Percentiles rank a stretch among this genome's conserved stretches.
phyloP scores from a whole-genome alignment of 2,329 filamentous ascomycete species.

The Apiospora malaysiana region DNA sequence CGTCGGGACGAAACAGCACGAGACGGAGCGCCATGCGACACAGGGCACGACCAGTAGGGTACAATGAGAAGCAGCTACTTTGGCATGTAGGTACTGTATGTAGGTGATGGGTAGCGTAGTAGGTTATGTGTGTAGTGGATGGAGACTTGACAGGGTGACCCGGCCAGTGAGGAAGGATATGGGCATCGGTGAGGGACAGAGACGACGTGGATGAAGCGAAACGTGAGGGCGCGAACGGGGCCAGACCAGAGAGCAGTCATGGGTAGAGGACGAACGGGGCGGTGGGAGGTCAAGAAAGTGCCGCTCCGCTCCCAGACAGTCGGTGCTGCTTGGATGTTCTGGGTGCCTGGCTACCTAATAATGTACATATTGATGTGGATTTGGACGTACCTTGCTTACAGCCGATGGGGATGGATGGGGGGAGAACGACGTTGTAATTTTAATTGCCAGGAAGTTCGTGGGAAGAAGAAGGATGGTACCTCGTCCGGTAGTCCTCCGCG shows the following conservation, averaged over 20 bases:
- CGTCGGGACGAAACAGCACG: constrained; percentile 18
- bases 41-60: constrained; percentile 10
- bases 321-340: neutral
- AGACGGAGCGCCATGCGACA: constrained; percentile 17
- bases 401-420: constrained; percentile 19
- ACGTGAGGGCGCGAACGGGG: constrained; percentile 17
- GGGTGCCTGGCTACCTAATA: no score
- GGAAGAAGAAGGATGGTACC: constrained; percentile 21
- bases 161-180: neutral
- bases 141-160: constrained; percentile 5
- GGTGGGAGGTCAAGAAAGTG: constrained; percentile 13
- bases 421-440: constrained; percentile 29
- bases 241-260: no score
- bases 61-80: neutral
- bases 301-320: constrained; percentile 20
- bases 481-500: constrained; percentile 25
- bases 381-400: constrained; percentile 22
- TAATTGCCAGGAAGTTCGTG: constrained; percentile 29
- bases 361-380: constrained; percentile 13
- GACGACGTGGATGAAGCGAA: constrained; percentile 17
- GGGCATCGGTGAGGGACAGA: constrained; percentile 10
- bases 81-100: neutral
- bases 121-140: neutral
- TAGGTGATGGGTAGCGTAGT: neutral
- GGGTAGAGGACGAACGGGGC: constrained; percentile 18